These are phyloP conservation scores for Pseudovirgaria hyperparasitica DNA, from an alignment of 2,329 filamentous ascomycete species.

Conservation along the genomic window DNA sequence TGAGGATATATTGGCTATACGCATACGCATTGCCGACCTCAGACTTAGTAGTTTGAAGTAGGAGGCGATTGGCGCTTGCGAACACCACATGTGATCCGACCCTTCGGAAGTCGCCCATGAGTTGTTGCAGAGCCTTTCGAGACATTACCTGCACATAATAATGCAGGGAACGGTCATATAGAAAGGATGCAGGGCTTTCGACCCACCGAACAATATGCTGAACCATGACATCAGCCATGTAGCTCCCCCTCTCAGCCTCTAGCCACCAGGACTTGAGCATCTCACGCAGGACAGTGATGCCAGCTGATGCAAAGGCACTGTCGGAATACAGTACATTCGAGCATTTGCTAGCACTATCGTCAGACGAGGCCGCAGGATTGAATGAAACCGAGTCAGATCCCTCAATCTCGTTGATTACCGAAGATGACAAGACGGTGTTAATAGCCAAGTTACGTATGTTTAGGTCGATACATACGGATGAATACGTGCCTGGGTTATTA, in stretches of 20 bases:
- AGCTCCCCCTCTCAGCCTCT: slow-evolving; percentile 78
- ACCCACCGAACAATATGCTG: slow-evolving; percentile 97
- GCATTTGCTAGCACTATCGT: slow-evolving; percentile 48
- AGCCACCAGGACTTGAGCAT: slow-evolving; percentile 99
- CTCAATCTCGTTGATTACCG: slow-evolving; percentile 91
- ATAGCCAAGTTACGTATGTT: slow-evolving; percentile 90
- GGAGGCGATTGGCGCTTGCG: slow-evolving; percentile 74
- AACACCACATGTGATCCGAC: slow-evolving; percentile 96
- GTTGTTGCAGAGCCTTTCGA: slow-evolving; percentile 87
- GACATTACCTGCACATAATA: slow-evolving; percentile 99
- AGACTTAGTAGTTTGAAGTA: slow-evolving; percentile 90
- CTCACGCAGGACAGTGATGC: slow-evolving; percentile 79
- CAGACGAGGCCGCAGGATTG: slow-evolving; percentile 56
- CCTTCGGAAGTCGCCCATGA: slow-evolving; percentile 92
- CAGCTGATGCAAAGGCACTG: slow-evolving; percentile 84
- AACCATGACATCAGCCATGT: slow-evolving; percentile 95
- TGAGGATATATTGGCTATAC: slow-evolving; percentile 94
- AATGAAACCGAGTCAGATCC: slow-evolving; percentile 78
- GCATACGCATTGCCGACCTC: slow-evolving; percentile 95
- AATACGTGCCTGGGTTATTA: slow-evolving; percentile 88
- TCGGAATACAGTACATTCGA: slow-evolving; percentile 67
- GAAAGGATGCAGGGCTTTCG: slow-evolving; percentile 80
- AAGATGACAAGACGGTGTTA: slow-evolving; percentile 94
- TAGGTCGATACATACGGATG: slow-evolving; percentile 91
- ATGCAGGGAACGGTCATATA: slow-evolving; percentile 88